These are phyloP conservation scores for Peronosclerospora sorghi DNA, from an alignment of 352 stramenopile species.

Conservation along the genomic window DNA sequence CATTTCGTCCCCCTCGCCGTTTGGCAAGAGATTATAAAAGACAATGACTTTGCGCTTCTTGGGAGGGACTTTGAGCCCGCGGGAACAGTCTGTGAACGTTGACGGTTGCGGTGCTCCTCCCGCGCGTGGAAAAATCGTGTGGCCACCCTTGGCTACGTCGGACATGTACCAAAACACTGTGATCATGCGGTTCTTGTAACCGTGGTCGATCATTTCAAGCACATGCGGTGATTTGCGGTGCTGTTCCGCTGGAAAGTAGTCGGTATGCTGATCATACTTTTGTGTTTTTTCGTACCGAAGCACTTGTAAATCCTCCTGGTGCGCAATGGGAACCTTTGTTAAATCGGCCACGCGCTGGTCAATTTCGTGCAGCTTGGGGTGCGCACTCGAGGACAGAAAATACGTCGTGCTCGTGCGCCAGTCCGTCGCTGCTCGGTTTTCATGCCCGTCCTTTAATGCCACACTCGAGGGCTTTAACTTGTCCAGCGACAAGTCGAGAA, in stretches of 20 bases:
- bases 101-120: constrained; percentile 31
- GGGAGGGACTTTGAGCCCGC: constrained; percentile 48
- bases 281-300: constrained; percentile 60
- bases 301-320: constrained; percentile 65
- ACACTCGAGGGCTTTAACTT: constrained; percentile 55
- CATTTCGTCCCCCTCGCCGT: constrained; percentile 43
- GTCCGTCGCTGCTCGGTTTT: constrained; percentile 47
- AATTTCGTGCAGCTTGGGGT: constrained; percentile 35
- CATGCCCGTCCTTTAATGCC: constrained; percentile 47
- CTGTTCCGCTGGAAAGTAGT: constrained; percentile 42
- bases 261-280: constrained; percentile 68
- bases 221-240: constrained; percentile 32
- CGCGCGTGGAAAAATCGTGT: constrained; percentile 63
- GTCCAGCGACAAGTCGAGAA: constrained; percentile 53
- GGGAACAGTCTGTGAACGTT: constrained; percentile 45
- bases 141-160: constrained; percentile 49
- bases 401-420: constrained; percentile 75
- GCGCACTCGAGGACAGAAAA: constrained; percentile 41
- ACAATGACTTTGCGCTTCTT: constrained; percentile 71
- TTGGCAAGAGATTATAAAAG: constrained; percentile 76
- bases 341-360: constrained; percentile 55
- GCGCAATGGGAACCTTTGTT: constrained; percentile 38
- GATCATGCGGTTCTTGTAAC: constrained; percentile 80
- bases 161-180: constrained; percentile 85
- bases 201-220: constrained; percentile 43